Evolutionary conservation across 176 grass and related monocot species (phyloP), one percentile per base, ranked within the genome.

Genomic region (Pharus latifolius): DNA sequence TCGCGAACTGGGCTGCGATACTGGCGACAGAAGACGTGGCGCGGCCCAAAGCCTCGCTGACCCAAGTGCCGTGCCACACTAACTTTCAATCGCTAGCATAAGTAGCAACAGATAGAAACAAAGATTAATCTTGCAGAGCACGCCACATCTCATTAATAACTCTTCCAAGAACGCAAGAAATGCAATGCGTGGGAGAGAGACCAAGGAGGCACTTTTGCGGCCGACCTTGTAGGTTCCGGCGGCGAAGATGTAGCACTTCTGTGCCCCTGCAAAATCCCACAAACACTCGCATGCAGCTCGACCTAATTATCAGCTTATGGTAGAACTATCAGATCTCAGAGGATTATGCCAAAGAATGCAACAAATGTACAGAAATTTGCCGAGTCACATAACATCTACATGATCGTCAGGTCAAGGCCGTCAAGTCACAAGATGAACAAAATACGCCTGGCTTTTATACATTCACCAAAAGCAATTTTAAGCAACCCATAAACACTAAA

Each of bases 141-240:
- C 9, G 6, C 35, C 4, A 4, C 12, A 32, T 25, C 41, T 17
- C 44, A 2, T n/a, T n/a, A 53, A 79, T 23, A 35, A 13, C 58
- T 26, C n/a, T 33, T 8, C 38, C 9, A 23, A 56, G 8, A 44
- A 15, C 15, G 61, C 24, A 35, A 27, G 8, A 59, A 69, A 44
- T 7, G 15, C n/a, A 33, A 57, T 42, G 51, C 40, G 5, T 12
- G 63, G 31, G 52, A 63, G 38, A 77, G n/a, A n/a, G n/a, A 5
- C 16, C 18, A 62, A 79, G 51, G 24, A 22, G 56, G 33, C 40
- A 97, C 89, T 89, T 90, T 93, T 98, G 67, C 94, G 89, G 67
- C 94, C 94, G 78, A 98, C 75, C 78, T 80, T 90, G 89, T 98
- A 98, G 41, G 84, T 88, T 57, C 89, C 83, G 46, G 76, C 57